These are phyloP conservation scores for Ephemerocybe angulata DNA, from an alignment of 768 basidiomycete genomes.

Conservation along the genomic window DNA sequence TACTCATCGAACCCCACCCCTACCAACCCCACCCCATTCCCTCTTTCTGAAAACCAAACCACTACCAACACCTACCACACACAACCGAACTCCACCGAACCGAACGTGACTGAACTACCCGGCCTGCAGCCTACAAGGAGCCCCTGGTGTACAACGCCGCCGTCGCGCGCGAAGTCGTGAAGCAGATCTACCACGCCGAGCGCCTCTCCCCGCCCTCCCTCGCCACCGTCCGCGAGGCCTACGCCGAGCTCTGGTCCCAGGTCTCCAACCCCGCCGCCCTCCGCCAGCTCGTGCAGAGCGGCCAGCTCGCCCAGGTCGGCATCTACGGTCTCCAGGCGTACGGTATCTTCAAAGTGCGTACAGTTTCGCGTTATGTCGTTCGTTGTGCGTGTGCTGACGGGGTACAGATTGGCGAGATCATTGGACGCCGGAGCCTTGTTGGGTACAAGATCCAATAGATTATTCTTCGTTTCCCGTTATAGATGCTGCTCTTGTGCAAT, in stretches of 20 bases:
- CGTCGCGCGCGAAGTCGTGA: slow-evolving; percentile 70
- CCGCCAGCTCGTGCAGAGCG: slow-evolving; percentile 54
- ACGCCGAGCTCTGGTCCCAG: slow-evolving; percentile 61
- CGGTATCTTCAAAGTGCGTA: slow-evolving; percentile 78
- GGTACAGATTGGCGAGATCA: slow-evolving; percentile 77
- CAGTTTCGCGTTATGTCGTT: neutral
- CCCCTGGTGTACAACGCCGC: slow-evolving; percentile 76
- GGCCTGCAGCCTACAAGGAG: slow-evolving; percentile 58
- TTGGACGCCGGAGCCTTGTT: slow-evolving; percentile 74
- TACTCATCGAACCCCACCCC: too few relatives aligned
- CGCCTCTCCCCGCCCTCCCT: slow-evolving; percentile 68
- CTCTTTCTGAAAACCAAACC: neutral
- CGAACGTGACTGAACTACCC: too few relatives aligned
- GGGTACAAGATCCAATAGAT: slow-evolving; percentile 65
- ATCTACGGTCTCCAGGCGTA: slow-evolving; percentile 85
- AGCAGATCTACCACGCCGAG: slow-evolving; percentile 72
- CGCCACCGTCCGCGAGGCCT: slow-evolving; percentile 51
- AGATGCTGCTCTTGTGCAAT: too few relatives aligned
- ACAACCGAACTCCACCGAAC: neutral
- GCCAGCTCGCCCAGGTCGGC: slow-evolving; percentile 64
- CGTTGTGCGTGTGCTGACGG: neutral
- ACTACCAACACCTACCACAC: neutral
- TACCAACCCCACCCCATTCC: neutral
- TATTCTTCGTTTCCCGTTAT: neutral
- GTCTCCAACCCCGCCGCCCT: slow-evolving; percentile 57